Percentiles rank a stretch among this genome's conserved stretches.
These are phyloP conservation scores for Artemisia annua DNA, from an alignment of 129 eudicot genomes.

Conservation along the genomic window DNA sequence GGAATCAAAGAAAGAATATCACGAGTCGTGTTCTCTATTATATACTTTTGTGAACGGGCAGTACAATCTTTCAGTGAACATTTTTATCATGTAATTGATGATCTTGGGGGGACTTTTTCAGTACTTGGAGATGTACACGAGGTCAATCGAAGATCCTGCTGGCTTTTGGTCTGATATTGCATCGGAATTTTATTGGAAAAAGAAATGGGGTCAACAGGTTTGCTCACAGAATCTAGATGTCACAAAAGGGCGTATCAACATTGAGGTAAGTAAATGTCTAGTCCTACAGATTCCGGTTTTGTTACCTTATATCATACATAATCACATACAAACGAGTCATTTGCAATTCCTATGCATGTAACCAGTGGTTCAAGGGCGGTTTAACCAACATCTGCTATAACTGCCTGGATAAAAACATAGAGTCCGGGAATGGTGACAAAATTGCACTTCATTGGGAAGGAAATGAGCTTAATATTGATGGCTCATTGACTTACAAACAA, in stretches of 20 bases:
- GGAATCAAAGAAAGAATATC: no score
- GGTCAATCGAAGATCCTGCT: constrained; percentile 80
- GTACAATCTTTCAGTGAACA: background rate
- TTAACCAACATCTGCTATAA: constrained; percentile 93
- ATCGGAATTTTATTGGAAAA: constrained; percentile 74
- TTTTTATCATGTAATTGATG: constrained; percentile 12
- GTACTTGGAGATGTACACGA: constrained; percentile 89
- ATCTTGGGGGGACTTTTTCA: constrained; percentile 19
- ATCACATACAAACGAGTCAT: background rate
- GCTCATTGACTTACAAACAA: constrained; percentile 75
- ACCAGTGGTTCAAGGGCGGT: constrained; percentile 97
- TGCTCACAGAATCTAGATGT: constrained; percentile 78
- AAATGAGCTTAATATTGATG: constrained; percentile 77
- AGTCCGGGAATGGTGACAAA: constrained; percentile 76
- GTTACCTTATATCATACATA: constrained; percentile 3
- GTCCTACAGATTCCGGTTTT: background rate
- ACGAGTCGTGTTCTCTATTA: background rate
- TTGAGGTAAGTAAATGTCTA: constrained; percentile 52
- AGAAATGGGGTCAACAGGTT: constrained; percentile 65
- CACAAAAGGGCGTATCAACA: constrained; percentile 69
- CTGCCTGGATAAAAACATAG: constrained; percentile 79
- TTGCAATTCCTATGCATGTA: constrained; percentile 12
- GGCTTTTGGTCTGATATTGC: constrained; percentile 99
- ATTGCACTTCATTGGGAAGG: constrained; percentile 94
- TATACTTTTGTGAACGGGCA: constrained; percentile 7